phyloP scores from a whole-genome alignment of 495 filamentous ascomycete species.

The Cercophora newfieldiana region DNA sequence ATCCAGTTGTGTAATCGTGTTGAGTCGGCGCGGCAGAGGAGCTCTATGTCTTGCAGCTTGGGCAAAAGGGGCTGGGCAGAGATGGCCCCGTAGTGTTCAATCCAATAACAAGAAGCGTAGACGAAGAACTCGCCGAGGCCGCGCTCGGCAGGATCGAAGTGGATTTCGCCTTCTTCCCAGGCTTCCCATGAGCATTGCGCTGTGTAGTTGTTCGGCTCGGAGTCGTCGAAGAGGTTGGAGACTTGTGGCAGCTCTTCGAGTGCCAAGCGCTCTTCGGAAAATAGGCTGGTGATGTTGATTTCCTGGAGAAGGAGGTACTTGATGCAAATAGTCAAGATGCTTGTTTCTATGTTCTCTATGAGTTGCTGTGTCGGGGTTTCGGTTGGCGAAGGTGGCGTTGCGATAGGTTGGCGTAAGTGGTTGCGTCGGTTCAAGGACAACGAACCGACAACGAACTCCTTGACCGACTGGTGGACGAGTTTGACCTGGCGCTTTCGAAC shows the following conservation, averaged over 20 bases:
- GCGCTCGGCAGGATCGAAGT: neutral
- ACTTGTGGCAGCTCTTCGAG: neutral
- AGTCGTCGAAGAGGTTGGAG: neutral
- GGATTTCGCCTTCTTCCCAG: neutral
- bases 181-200: neutral
- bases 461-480: neutral
- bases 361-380: neutral
- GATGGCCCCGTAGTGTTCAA: slow-evolving; percentile 6
- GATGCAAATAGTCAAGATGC: neutral
- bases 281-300: neutral
- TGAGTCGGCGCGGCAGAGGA: slow-evolving; percentile 14
- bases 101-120: slow-evolving; percentile 19
- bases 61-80: neutral
- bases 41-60: slow-evolving; percentile 8
- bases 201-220: neutral
- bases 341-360: neutral
- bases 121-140: slow-evolving; percentile 8
- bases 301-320: slow-evolving; percentile 1
- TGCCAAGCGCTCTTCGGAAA: neutral
- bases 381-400: neutral
- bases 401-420: neutral
- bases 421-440: neutral
- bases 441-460: neutral
- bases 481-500: neutral
- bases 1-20: slow-evolving; percentile 19